Evolutionary conservation across 2,329 filamentous ascomycete species (phyloP).

Genomic region (Furcasterigmium furcatum): DNA sequence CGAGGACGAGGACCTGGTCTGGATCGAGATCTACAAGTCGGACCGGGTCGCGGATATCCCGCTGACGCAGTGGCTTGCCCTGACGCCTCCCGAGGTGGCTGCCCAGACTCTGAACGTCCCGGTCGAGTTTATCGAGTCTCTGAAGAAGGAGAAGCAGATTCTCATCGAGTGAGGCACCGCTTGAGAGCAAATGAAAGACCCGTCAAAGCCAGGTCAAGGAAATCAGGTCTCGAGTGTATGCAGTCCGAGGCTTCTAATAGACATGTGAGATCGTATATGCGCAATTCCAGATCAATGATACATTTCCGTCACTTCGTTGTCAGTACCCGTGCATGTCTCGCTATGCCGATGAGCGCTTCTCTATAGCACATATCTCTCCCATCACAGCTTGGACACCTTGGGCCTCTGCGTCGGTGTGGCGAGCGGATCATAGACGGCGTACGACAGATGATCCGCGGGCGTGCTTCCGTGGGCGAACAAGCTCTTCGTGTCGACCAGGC

Average conservation of each 20-base stretch:
- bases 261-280: too few species aligned
- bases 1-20: constrained; percentile 59
- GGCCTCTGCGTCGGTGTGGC: constrained; percentile 47
- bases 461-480: constrained; percentile 52
- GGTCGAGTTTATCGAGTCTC: constrained; percentile 47
- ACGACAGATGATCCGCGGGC: constrained; percentile 44
- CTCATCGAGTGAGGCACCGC: too few species aligned
- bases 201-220: too few species aligned
- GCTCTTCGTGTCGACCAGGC: constrained; percentile 74
- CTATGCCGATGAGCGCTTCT: too few species aligned
- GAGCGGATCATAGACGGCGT: constrained; percentile 51
- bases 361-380: too few species aligned
- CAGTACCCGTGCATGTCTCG: too few species aligned
- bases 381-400: constrained; percentile 26
- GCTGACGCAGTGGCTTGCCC: constrained; percentile 65
- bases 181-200: too few species aligned
- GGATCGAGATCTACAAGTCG: constrained; percentile 68
- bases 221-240: too few species aligned
- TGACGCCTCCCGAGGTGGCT: constrained; percentile 62
- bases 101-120: constrained; percentile 58
- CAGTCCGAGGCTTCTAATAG: too few species aligned
- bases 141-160: constrained; percentile 64
- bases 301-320: too few species aligned
- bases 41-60: constrained; percentile 65
- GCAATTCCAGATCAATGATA: too few species aligned